Evolutionary conservation across 352 stramenopile species (phyloP).

Genomic region (Aphanomyces stellatus): DNA sequence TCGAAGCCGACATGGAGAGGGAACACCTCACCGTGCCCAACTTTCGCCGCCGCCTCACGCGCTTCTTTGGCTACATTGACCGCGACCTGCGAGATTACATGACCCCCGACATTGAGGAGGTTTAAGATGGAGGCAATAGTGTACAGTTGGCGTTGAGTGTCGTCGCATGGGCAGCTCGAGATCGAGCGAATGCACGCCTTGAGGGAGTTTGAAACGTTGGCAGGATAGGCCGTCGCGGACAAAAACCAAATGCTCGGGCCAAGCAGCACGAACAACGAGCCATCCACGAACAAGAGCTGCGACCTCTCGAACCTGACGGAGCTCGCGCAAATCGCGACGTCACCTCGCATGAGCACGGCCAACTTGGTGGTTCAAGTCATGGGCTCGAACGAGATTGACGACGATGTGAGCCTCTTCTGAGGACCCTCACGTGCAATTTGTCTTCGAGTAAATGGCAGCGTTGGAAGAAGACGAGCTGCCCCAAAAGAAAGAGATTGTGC

Average conservation of each 20-base stretch:
- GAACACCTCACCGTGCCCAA: no score
- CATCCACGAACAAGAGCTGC: constrained; percentile 27
- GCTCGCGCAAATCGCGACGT: constrained; percentile 33
- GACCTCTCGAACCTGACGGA: constrained; percentile 21
- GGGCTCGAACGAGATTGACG: constrained; percentile 47
- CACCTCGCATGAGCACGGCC: constrained; percentile 24
- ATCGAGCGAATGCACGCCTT: no score
- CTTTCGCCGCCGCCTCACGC: no score
- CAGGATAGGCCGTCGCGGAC: constrained; percentile 40
- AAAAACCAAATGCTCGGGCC: constrained; percentile 39
- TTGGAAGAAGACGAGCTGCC: constrained; percentile 66
- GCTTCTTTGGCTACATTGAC: no score
- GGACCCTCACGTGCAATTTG: no score
- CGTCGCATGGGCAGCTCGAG: no score
- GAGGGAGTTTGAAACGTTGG: no score
- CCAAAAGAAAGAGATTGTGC: constrained; percentile 56
- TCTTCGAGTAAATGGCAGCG: constrained; percentile 37
- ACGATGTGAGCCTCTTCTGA: constrained; percentile 47
- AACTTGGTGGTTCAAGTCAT: constrained; percentile 26
- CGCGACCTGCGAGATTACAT: no score
- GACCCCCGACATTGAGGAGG: no score
- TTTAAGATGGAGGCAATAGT: no score
- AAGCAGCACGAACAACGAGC: constrained; percentile 55
- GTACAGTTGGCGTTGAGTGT: no score
- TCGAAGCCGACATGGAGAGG: no score